Evolutionary conservation across 2,329 filamentous ascomycete species (phyloP).

Genomic region (Nemania sp.): DNA sequence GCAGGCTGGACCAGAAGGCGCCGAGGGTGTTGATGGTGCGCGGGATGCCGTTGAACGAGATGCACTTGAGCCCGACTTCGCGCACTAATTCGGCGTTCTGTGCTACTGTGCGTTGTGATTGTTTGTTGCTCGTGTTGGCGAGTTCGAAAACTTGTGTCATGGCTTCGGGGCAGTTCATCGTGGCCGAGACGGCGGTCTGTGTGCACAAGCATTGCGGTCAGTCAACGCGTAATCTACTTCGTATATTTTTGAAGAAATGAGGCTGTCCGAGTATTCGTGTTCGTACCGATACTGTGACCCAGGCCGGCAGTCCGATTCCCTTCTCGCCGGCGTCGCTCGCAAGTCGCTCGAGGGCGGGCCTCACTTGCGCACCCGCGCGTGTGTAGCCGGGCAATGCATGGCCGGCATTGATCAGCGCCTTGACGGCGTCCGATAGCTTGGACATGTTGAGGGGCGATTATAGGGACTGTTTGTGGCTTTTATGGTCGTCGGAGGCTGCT

Average conservation of each 20-base stretch:
- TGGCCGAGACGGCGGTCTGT: constrained; percentile 80
- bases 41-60: constrained; percentile 80
- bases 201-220: too few relatives aligned
- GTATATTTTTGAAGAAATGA: background rate
- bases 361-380: constrained; percentile 65
- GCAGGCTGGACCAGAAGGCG: constrained; percentile 68
- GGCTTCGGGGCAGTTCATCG: constrained; percentile 81
- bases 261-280: too few relatives aligned
- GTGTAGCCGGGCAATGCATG: constrained; percentile 67
- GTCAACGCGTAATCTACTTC: background rate
- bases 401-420: constrained; percentile 72
- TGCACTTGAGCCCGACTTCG: constrained; percentile 75
- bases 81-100: constrained; percentile 71
- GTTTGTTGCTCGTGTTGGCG: constrained; percentile 40
- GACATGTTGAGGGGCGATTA: constrained; percentile 55
- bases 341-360: constrained; percentile 66
- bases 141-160: constrained; percentile 64
- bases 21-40: constrained; percentile 82
- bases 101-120: constrained; percentile 38
- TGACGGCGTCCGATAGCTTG: constrained; percentile 71
- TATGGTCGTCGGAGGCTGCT: background rate
- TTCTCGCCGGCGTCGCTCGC: constrained; percentile 64
- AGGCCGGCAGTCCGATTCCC: constrained; percentile 43
- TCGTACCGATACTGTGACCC: constrained; percentile 41
- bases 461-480: background rate